Percentiles rank a stretch among this genome's conserved stretches.
phyloP scores from a whole-genome alignment of 257 asterid genomes.

The Penstemon davidsonii region DNA sequence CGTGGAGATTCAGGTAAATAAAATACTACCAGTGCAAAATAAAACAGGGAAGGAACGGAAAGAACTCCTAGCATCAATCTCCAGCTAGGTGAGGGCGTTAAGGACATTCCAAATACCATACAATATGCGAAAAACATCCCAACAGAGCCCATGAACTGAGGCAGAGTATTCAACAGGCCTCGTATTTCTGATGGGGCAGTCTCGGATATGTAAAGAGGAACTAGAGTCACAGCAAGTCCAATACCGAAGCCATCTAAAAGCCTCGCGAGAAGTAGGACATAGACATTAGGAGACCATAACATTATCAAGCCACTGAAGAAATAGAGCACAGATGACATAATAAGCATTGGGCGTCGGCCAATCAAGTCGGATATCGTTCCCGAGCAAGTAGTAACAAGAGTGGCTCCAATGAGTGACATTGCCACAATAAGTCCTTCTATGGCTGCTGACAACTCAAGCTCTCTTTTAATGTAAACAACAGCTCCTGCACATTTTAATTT shows the following conservation, averaged over 20 bases:
- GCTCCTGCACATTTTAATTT: conserved; percentile 45
- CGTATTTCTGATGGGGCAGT: conserved; percentile 82
- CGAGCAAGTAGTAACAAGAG: conserved; percentile 69
- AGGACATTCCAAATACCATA: conserved; percentile 74
- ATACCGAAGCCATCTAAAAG: conserved; percentile 75
- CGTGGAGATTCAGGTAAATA: conserved; percentile 86
- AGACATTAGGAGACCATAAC: conserved; percentile 86
- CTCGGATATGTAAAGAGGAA: conserved; percentile 81
- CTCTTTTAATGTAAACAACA: conserved; percentile 70
- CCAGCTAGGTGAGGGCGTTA: conserved; percentile 66
- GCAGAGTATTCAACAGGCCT: conserved; percentile 74
- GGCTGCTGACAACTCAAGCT: conserved; percentile 48
- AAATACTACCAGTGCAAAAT: conserved; percentile 51
- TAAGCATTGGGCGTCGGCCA: conserved; percentile 85
- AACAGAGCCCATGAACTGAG: conserved; percentile 71
- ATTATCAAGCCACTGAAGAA: conserved; percentile 72
- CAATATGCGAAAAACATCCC: conserved; percentile 83
- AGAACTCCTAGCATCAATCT: conserved; percentile 82
- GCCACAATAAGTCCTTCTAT: conserved; percentile 80
- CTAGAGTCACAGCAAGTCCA: conserved; percentile 74
- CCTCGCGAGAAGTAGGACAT: conserved; percentile 67
- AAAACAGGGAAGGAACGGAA: conserved; percentile 67
- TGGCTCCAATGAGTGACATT: conserved; percentile 82
- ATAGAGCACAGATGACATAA: conserved; percentile 63
- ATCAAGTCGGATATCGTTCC: conserved; percentile 66